Evolutionary conservation across 768 basidiomycete genomes (phyloP).

Genomic region (Russula lepida): DNA sequence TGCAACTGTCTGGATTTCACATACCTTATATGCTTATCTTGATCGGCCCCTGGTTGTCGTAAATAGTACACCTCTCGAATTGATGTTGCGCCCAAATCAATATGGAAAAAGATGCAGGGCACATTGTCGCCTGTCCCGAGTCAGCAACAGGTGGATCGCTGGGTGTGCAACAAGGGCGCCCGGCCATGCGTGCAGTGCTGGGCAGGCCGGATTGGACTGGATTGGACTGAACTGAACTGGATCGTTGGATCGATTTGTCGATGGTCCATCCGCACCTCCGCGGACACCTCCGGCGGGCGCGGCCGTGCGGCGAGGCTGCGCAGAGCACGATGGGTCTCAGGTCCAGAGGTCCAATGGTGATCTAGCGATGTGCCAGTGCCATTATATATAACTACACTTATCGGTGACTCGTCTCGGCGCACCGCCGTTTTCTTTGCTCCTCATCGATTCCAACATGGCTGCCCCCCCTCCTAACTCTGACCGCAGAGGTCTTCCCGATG

Average conservation of each 20-base stretch:
- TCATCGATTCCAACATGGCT: slow-evolving; percentile 37
- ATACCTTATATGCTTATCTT: slow-evolving; percentile 20
- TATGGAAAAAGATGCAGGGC: background rate
- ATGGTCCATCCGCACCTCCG: slow-evolving; percentile 7
- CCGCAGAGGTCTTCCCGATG: slow-evolving; percentile 49
- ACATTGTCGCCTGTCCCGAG: slow-evolving; percentile 1
- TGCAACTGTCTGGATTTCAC: slow-evolving; percentile 13
- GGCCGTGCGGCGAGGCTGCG: slow-evolving; percentile 19
- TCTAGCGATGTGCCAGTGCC: slow-evolving; percentile 9
- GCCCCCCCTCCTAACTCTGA: slow-evolving; percentile 44
- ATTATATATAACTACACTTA: slow-evolving; percentile 19
- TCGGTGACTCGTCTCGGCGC: slow-evolving; percentile 5
- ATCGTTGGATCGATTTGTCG: background rate
- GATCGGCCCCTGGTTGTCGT: slow-evolving; percentile 13
- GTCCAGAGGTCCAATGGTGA: slow-evolving; percentile 12
- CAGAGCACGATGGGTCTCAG: slow-evolving; percentile 4
- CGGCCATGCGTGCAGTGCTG: background rate
- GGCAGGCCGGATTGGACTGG: background rate
- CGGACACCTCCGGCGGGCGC: slow-evolving; percentile 14
- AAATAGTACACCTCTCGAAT: slow-evolving; percentile 5
- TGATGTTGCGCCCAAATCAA: slow-evolving; percentile 4
- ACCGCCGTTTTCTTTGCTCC: slow-evolving; percentile 14
- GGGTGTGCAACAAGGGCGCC: slow-evolving; percentile 4
- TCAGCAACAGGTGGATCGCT: background rate
- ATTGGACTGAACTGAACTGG: slow-evolving; percentile 5